Evolutionary conservation across 192 early-diverging fungal species (phyloP), one percentile per base, ranked within the genome.

Genomic region (Entomortierella chlamydospora): DNA sequence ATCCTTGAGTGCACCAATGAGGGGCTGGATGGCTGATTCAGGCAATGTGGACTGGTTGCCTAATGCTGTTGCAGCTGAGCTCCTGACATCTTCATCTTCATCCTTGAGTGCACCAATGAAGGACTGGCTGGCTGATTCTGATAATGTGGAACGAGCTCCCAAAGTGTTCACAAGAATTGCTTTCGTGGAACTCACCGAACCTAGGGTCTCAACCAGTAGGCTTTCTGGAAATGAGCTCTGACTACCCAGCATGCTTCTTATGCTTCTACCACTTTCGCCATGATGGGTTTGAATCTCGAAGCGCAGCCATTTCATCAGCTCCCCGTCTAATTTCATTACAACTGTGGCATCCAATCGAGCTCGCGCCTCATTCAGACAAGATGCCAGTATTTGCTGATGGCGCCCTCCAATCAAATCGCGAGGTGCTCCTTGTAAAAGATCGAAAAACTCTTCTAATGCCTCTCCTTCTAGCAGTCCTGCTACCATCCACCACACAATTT

Each of bases 401-500:
- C 66, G 66, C 0, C 56, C 66, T 50, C 66, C 66, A 25, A 68
- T 58, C 30, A 68, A 50, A 59, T 68, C 66, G 26, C 55, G 55
- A n/a, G 66, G 56, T 31, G 18, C 28, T 58, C 23, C 56, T 58
- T 58, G 54, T 37, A 68, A 58, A 34, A 58, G 31, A 31, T 15
- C 43, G 31, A 68, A 68, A 58, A 68, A 68, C 4, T 31, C 20
- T 22, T 58, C 56, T 30, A 68, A 23, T 34, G 66, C 56, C 26
- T 50, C 54, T 43, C 66, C 56, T 23, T 58, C 43, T 20, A 68
- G 56, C 18, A 58, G 45, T 50, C 66, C 66, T 51, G 66, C 66
- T 30, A 71, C 60, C 69, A 71, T 71, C 60, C 59, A 71, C 69
- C 60, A 71, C 51, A 71, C 54, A 71, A 71, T 71, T 41, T 71